Evolutionary conservation across 2,329 filamentous ascomycete genomes (phyloP), one percentile per base, ranked within the genome.

Genomic region (Fonsecaea pedrosoi): DNA sequence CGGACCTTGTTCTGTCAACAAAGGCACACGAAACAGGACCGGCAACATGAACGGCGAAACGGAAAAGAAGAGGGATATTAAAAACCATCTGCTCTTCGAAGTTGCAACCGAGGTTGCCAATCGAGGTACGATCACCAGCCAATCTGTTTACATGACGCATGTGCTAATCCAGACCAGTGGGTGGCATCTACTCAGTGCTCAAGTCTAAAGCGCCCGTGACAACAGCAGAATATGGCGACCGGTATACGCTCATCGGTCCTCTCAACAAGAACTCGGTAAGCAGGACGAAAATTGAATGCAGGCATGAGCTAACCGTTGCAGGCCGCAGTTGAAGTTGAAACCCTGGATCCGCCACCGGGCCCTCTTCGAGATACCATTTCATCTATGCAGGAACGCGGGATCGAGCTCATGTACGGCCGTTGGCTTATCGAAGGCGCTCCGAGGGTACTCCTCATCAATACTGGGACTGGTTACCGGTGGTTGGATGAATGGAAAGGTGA

Each of bases 171-270:
- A 2, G 15, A 25, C 34, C 72, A 96, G 95, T 99, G 69, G 95
- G 95, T 77, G 95, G 95, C 75, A 99, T 99, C 82, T 99, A 99
- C 85, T 98, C 94, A 15, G 95, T 99, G 72, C 89, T 99, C 81
- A 99, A 99, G 82, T 99, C 95, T 69, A 99, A 99, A 81, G 94
- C 95, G 42, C 94, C 95, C 59, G 95, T 98, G 69, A 98, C 95
- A 53, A 97, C 94, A 0, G 93, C 93, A 69, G 95, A 99, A 81
- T 99, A 98, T 95, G 95, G 95, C 80, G 93, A 97, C 67, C 89
- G 92, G 72, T 99, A 99, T 81, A 96, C 92, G 34, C 87, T 98
- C 72, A 94, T 99, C 78, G 95, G 95, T 1, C 95, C 95, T 66
- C 89, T 96, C 77, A 97, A 98, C 82, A 90, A 91, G 78, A 87